Conservation (phyloP, 208 protist species). For the Wallacemonas sp. region DNA sequence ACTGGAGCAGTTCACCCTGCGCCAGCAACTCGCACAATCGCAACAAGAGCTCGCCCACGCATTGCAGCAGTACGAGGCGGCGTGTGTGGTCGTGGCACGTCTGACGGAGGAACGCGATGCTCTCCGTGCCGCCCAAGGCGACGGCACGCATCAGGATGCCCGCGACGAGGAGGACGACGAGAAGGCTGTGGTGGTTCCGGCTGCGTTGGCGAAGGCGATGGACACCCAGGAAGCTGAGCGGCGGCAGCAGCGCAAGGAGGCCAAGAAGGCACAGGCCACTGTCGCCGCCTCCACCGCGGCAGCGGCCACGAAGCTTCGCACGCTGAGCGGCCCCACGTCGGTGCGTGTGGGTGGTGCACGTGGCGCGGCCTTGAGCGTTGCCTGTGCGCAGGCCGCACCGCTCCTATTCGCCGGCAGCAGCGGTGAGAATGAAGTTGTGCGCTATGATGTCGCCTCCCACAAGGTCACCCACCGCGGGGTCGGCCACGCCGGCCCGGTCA, state of each 20-base stretch:
- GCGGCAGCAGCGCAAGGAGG: conserved; percentile 28
- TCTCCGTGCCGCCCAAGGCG: conserved; percentile 7
- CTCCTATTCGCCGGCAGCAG: conserved; percentile 6
- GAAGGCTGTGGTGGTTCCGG: conserved; percentile 28
- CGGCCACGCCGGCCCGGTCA: conserved; percentile 58
- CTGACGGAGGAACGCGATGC: conserved; percentile 81
- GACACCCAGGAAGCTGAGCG: conserved; percentile 22
- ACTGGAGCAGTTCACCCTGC: conserved; percentile 97
- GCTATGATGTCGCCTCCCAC: conserved; percentile 27
- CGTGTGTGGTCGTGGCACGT: conserved; percentile 97
- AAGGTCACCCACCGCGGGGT: conserved; percentile 27
- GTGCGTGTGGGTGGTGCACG: conserved; percentile 9
- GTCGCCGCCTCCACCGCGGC: conserved; percentile 21
- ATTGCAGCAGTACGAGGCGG: conserved; percentile 98
- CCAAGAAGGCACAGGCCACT: conserved; percentile 27
- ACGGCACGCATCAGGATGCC: too few relatives aligned
- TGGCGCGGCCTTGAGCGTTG: conserved; percentile 14
- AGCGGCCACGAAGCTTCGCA: conserved; percentile 19
- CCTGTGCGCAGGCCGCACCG: not conserved
- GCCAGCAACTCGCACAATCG: conserved; percentile 89
- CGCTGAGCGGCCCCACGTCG: not conserved
- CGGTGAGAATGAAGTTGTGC: conserved; percentile 20
- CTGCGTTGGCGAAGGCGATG: conserved; percentile 27
- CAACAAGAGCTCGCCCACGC: conserved; percentile 97
- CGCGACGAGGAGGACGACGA: conserved; percentile 11